Evolutionary conservation across 768 basidiomycete genomes (phyloP).

Genomic region (Pleurotus tuber-regium): DNA sequence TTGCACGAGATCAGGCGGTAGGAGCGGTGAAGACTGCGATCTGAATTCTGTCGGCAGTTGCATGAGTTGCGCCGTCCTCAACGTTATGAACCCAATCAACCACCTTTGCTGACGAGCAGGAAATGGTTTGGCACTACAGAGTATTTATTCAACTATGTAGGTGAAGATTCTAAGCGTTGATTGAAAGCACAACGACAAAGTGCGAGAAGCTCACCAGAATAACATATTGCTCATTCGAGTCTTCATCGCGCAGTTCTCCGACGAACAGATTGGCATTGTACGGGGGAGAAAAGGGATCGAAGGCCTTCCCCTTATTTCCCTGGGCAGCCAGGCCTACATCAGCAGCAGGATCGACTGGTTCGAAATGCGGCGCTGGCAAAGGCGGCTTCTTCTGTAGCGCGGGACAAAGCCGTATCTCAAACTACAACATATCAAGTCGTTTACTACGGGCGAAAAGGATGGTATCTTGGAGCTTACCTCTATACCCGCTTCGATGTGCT

Average conservation of each 20-base stretch:
- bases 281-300: constrained; percentile 84
- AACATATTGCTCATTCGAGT: constrained; percentile 55
- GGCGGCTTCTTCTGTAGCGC: constrained; percentile 77
- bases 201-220: constrained; percentile 53
- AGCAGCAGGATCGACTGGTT: constrained; percentile 21
- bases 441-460: constrained; percentile 5
- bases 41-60: constrained; percentile 51
- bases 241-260: constrained; percentile 69
- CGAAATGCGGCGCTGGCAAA: constrained; percentile 43
- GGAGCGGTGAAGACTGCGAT: constrained; percentile 77
- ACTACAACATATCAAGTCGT: constrained; percentile 45
- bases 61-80: not conserved
- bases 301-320: constrained; percentile 28
- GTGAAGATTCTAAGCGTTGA: not conserved
- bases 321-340: constrained; percentile 22
- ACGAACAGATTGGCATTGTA: constrained; percentile 75
- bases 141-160: constrained; percentile 80
- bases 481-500: constrained; percentile 57
- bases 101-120: constrained; percentile 84
- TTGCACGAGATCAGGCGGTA: constrained; percentile 76
- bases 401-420: constrained; percentile 82
- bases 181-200: not conserved
- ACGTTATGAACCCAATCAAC: constrained; percentile 11
- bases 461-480: constrained; percentile 48
- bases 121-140: constrained; percentile 84